A percentile compares a stretch with the other conserved stretches of the same genome.
Evolutionary conservation across 805 yeast species (phyloP).

Genomic region (Kuraishia piskuri): DNA sequence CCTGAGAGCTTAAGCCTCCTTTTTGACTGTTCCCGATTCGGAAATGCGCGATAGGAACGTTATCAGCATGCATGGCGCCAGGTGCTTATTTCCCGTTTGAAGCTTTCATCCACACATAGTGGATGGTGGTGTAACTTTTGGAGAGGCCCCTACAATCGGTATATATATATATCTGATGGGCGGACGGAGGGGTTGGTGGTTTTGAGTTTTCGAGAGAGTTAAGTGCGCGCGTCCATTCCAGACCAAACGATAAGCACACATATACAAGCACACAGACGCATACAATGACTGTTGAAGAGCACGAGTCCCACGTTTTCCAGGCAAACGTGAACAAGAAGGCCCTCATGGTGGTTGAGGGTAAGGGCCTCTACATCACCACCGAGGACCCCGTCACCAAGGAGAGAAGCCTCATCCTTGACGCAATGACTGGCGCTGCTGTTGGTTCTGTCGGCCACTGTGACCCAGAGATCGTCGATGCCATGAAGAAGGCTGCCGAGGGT

Average conservation of each 20-base stretch:
- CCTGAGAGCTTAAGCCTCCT: not conserved
- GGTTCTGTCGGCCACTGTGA: constrained; percentile 38
- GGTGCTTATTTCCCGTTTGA: not conserved
- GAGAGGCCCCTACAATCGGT: not conserved
- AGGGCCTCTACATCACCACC: constrained; percentile 31
- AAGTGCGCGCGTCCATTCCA: not conserved
- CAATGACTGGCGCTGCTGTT: constrained; percentile 46
- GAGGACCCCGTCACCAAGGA: constrained; percentile 33
- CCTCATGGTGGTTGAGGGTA: constrained; percentile 32
- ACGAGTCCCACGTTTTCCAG: constrained; percentile 33
- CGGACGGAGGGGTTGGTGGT: not conserved
- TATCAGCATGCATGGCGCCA: not conserved
- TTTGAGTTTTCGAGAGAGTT: not conserved
- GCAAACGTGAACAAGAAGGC: constrained; percentile 27
- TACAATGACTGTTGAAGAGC: constrained; percentile 18
- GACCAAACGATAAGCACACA: not conserved
- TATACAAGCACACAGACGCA: not conserved
- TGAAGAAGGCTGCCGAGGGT: constrained; percentile 26
- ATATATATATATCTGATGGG: not conserved
- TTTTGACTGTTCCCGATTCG: not conserved
- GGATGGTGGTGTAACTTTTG: not conserved
- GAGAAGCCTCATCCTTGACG: constrained; percentile 28
- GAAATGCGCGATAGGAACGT: not conserved
- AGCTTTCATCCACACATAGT: not conserved
- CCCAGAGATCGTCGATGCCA: constrained; percentile 28